phyloP scores from a whole-genome alignment of 306 rosid genomes.

The Cucumis sativus region Cucumber_9930_V3 NC_026659.2:20902001-20902500 shows the following conservation, averaged over 20 bases:
- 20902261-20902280: slow-evolving; percentile 91
- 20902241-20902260: slow-evolving; percentile 97
- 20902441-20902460: slow-evolving; percentile 89
- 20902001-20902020: slow-evolving; percentile 87
- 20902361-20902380: slow-evolving; percentile 67
- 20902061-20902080: slow-evolving; percentile 99
- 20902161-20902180: slow-evolving; percentile 97
- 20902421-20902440: slow-evolving; percentile 95
- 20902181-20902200: slow-evolving; percentile 94
- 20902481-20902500: slow-evolving; percentile 13
- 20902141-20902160: slow-evolving; percentile 80
- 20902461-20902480: slow-evolving; percentile 77
- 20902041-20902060: slow-evolving; percentile 97
- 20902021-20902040: slow-evolving; percentile 71
- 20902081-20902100: slow-evolving; percentile 91
- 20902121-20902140: slow-evolving; percentile 83
- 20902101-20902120: slow-evolving; percentile 97
- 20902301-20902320: not conserved
- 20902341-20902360: not conserved
- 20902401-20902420: slow-evolving; percentile 87
- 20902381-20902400: slow-evolving; percentile 99
- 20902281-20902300: slow-evolving; percentile 48
- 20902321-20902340: not conserved
- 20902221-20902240: slow-evolving; percentile 96
- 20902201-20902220: slow-evolving; percentile 88